phyloP scores from a whole-genome alignment of 2,329 filamentous ascomycete genomes.

The Aspergillus neoniger region DNA sequence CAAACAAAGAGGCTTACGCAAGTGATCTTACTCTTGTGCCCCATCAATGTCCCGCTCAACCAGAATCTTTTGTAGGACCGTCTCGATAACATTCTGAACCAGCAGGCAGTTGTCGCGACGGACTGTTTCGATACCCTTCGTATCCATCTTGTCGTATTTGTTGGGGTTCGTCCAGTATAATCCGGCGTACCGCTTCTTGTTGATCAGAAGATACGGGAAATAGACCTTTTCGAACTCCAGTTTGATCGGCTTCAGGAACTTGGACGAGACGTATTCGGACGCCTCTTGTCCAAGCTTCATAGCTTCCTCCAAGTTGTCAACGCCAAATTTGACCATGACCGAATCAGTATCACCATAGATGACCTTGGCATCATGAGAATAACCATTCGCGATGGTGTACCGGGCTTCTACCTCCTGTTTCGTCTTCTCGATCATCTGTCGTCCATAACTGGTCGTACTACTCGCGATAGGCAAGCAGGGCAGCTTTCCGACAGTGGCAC shows the following conservation, averaged over 20 bases:
- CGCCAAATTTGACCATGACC: slow-evolving; percentile 99
- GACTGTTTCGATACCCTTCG: slow-evolving; percentile 98
- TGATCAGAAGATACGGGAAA: slow-evolving; percentile 96
- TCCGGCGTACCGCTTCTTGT: slow-evolving; percentile 99
- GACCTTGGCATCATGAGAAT: slow-evolving; percentile 90
- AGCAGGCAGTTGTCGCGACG: slow-evolving; percentile 93
- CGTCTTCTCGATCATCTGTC: slow-evolving; percentile 98
- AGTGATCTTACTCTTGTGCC: slow-evolving; percentile 78
- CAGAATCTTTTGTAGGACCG: slow-evolving; percentile 89
- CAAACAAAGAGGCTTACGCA: background rate
- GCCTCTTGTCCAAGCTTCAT: slow-evolving; percentile 98
- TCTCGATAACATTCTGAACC: slow-evolving; percentile 97
- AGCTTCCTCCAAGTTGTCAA: slow-evolving; percentile 77
- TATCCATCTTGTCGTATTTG: slow-evolving; percentile 99
- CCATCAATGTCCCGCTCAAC: slow-evolving; percentile 89
- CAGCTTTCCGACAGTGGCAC: slow-evolving; percentile 92
- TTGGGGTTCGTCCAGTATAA: slow-evolving; percentile 93
- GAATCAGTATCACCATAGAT: slow-evolving; percentile 99
- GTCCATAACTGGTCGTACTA: slow-evolving; percentile 94
- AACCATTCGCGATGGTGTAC: slow-evolving; percentile 92
- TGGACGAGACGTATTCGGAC: slow-evolving; percentile 80
- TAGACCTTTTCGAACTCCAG: slow-evolving; percentile 99
- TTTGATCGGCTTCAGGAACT: slow-evolving; percentile 97
- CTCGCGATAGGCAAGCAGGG: slow-evolving; percentile 94
- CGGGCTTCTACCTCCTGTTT: slow-evolving; percentile 90